Base-by-base conservation (phyloP, 805 yeast species). In the Saturnispora sekii region DNA sequence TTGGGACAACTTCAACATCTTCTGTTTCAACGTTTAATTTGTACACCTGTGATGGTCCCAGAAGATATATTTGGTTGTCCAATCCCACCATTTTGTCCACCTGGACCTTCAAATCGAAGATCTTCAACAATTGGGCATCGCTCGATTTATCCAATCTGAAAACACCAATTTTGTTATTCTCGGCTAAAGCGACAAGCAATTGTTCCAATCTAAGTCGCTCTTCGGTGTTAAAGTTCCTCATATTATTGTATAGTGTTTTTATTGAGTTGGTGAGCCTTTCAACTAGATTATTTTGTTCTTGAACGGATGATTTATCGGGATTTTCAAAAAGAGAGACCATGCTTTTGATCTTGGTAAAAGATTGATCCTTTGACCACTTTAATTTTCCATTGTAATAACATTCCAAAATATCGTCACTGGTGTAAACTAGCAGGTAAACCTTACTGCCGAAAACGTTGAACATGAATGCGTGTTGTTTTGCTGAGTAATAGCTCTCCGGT, bases 201-300 rank as follows among this genome's bases (percentile, higher is more conserved):
- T 76, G 75, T 7, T 60, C 54, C 31, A 71, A 66, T 1, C 81
- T 81, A 61, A 76, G 76, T 28, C 60, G 66, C 11, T 46, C 43
- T 21, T 49, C 59, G 44, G n/a, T 49, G 32, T 48, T 40, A 43
- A 14, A 29, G 10, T 21, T 21, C 26, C 5, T 3, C 26, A 38
- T 8, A 15, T 15, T 38, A 9, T 38, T 28, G 17, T 30, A 38
- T 16, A 38, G 12, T 12, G 34, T 18, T 12, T 4, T 10, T 15
- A 38, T 10, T 11, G 17, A 16, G 28, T 15, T 8, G 4, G 9
- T 7, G 14, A 38, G 7, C 11, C 17, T 4, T 10, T 21, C 12
- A 4, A 29, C 7, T 6, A 38, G 8, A 14, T 26, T 15, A 29
- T 6, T 16, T 11, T 29, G 28, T 8, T 15, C 14, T 30, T 29